Evolutionary conservation across 208 protist species (phyloP), one percentile per base, ranked within the genome.

Genomic region (Naegleria lovaniensis): DNA sequence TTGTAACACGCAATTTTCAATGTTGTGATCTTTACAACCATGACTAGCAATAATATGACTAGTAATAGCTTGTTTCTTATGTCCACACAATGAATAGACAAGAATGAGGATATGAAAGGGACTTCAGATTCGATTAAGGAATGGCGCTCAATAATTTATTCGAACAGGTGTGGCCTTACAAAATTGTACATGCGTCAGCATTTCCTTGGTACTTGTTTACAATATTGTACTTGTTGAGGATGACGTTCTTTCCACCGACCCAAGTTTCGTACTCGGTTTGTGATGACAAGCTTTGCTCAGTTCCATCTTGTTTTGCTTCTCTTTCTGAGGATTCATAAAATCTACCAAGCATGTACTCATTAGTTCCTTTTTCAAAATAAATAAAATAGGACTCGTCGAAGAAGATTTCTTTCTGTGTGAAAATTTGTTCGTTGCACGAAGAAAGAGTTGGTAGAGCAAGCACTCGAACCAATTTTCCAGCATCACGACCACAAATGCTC

Each of bases 331-430:
- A 19, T 36, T 36, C 25, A 33, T 79, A 33, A 33, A 88, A 88
- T 88, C 85, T 51, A 33, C 41, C 39, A 15, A 88, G n/a, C 29
- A 33, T 29, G n/a, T 58, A 88, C 36, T 88, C 85, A 58, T 88
- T 88, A 33, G 41, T 88, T 58, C 85, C 85, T 43, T 88, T 88
- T 13, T 33, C 39, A 88, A 88, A 88, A 11, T 40, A 88, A n/a
- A 43, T 58, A n/a, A 88, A 88, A 58, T 88, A 58, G 19, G 25
- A 29, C 16, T 39, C 85, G 58, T 88, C 85, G 36, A 88, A 88
- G 19, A 16, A 58, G 13, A 88, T 33, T 40, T 33, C 33, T 29
- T 88, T 88, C 1, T 88, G 22, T 43, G 22, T 29, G 13, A 38
- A 84, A 40, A 38, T 16, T 85, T 39, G 5, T 11, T 25, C n/a